Conservation (phyloP, 1,284 basidiomycete species). For the Ganoderma sp. region DNA sequence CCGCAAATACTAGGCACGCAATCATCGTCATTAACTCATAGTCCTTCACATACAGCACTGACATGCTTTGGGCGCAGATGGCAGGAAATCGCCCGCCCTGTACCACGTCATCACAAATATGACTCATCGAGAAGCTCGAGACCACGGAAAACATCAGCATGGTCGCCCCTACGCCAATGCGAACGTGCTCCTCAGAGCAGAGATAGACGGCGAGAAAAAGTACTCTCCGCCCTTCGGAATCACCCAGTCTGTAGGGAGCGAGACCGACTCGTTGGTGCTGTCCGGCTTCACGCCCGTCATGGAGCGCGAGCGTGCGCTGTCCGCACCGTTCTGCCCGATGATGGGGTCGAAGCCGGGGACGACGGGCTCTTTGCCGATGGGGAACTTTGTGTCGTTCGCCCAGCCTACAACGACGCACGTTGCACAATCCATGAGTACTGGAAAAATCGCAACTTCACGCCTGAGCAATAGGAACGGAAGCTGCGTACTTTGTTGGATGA, state of each 20-base stretch:
- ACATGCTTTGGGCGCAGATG: too few species aligned
- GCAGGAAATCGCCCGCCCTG: too few species aligned
- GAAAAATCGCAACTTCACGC: background rate
- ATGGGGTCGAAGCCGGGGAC: constrained; percentile 44
- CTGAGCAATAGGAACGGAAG: background rate
- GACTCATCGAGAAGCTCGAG: too few species aligned
- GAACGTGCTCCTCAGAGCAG: constrained; percentile 38
- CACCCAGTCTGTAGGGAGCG: constrained; percentile 40
- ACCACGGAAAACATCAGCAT: too few species aligned
- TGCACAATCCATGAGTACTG: too few species aligned
- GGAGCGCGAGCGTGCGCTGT: constrained; percentile 35
- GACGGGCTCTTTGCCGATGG: constrained; percentile 26
- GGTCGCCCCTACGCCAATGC: constrained; percentile 3
- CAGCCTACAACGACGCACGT: constrained; percentile 31
- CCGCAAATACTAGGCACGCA: too few species aligned
- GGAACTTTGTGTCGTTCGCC: constrained; percentile 41
- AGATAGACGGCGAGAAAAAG: constrained; percentile 51
- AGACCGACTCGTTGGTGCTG: constrained; percentile 36
- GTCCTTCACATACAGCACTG: too few species aligned
- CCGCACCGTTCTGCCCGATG: constrained; percentile 48
- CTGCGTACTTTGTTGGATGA: constrained; percentile 47
- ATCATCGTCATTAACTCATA: too few species aligned
- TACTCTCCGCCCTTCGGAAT: constrained; percentile 49
- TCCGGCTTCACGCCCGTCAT: constrained; percentile 50
- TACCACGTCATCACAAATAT: too few species aligned